phyloP scores from a whole-genome alignment of 768 basidiomycete species.

The button mushroom (Agaricus bisporus) region DNA sequence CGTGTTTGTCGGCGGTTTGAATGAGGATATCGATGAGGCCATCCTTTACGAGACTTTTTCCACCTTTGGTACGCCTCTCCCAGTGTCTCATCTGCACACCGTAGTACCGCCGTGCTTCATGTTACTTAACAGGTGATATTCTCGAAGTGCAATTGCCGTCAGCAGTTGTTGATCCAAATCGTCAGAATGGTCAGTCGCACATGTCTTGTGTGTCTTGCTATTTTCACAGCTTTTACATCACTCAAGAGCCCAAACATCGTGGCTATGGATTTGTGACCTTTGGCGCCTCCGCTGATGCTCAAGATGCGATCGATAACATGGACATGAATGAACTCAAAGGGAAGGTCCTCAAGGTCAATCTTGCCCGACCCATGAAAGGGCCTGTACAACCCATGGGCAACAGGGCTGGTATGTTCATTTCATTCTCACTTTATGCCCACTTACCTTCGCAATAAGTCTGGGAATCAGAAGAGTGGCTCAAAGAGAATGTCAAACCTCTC shows the following conservation, averaged over 20 bases:
- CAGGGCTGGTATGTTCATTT: constrained; percentile 57
- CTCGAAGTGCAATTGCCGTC: constrained; percentile 87
- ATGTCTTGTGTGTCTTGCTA: background rate
- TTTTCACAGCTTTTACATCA: constrained; percentile 3
- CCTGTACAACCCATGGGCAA: constrained; percentile 62
- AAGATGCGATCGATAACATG: constrained; percentile 99
- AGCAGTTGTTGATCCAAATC: constrained; percentile 63
- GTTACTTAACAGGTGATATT: constrained; percentile 63
- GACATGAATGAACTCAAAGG: constrained; percentile 86
- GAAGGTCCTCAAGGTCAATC: constrained; percentile 73
- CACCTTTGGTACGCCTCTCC: constrained; percentile 65
- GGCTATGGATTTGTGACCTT: constrained; percentile 95
- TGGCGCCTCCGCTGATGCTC: constrained; percentile 73
- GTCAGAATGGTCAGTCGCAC: constrained; percentile 31
- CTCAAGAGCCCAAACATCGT: constrained; percentile 71
- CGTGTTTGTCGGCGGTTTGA: constrained; percentile 77
- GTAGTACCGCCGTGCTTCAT: constrained; percentile 7
- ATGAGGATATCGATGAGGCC: constrained; percentile 77
- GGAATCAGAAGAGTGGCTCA: constrained; percentile 94
- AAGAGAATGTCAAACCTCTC: constrained; percentile 73
- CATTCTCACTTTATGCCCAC: background rate
- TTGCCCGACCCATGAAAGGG: constrained; percentile 79
- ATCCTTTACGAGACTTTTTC: constrained; percentile 75
- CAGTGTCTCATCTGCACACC: background rate
- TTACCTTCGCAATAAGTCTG: constrained; percentile 63